A percentile compares a stretch with the other conserved stretches of the same genome.
Conservation (phyloP, 108 stramenopile genomes). For the Craspedostauros australis region DNA sequence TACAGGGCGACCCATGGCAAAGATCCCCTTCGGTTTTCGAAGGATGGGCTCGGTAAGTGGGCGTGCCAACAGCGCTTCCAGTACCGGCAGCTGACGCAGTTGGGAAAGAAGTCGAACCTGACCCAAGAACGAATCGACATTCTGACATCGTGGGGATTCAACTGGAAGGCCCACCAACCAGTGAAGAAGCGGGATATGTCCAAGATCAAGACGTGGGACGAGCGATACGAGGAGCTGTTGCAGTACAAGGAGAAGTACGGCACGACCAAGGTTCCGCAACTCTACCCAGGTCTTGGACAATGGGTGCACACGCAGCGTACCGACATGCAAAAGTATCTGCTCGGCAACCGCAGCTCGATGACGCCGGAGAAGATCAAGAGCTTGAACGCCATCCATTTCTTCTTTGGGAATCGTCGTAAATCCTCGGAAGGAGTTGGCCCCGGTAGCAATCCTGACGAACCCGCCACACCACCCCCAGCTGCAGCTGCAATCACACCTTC, state of each 20-base stretch:
- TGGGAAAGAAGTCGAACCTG: slow-evolving; percentile 31
- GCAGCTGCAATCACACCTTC: too few species aligned
- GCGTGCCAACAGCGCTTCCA: slow-evolving; percentile 23
- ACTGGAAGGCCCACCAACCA: slow-evolving; percentile 1
- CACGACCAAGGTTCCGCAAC: slow-evolving; percentile 41
- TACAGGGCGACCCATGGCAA: slow-evolving; percentile 29
- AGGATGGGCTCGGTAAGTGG: slow-evolving; percentile 1
- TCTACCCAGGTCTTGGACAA: slow-evolving; percentile 2
- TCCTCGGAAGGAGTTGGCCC: too few species aligned
- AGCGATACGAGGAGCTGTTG: slow-evolving; percentile 42
- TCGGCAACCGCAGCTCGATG: too few species aligned
- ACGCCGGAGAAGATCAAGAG: too few species aligned
- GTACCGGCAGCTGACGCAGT: slow-evolving; percentile 22
- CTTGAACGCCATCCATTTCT: too few species aligned
- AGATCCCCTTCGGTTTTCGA: slow-evolving; percentile 34
- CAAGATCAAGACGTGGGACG: slow-evolving; percentile 36
- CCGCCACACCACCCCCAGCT: too few species aligned
- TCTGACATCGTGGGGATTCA: slow-evolving; percentile 10
- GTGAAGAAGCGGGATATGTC: too few species aligned
- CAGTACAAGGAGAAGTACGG: slow-evolving; percentile 42
- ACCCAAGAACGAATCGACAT: slow-evolving; percentile 22
- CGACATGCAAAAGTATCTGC: too few species aligned
- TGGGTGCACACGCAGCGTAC: slow-evolving; percentile 9
- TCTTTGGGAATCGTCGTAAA: too few species aligned
- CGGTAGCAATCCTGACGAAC: too few species aligned